A percentile compares a stretch with the other conserved stretches of the same genome.
These are phyloP conservation scores for Exutisphaerella laricina DNA, from an alignment of 2,329 filamentous ascomycete species.

Conservation along the genomic window DNA sequence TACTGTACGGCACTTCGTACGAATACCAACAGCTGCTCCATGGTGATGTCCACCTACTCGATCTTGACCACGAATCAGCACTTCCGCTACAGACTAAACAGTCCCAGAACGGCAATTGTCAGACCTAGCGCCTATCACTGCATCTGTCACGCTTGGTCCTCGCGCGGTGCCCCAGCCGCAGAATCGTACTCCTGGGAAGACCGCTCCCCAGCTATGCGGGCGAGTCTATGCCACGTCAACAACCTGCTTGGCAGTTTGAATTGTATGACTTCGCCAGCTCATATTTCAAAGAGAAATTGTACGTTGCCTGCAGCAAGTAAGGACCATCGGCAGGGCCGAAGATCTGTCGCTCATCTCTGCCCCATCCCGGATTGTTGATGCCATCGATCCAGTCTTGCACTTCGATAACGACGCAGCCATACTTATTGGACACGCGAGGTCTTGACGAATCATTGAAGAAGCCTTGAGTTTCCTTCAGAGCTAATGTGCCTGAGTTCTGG, in stretches of 20 bases:
- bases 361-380: constrained; percentile 91
- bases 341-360: constrained; percentile 50
- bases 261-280: constrained; percentile 3
- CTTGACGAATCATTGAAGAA: constrained; percentile 50
- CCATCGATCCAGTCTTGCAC: constrained; percentile 90
- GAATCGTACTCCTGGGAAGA: too few species aligned
- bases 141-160: too few species aligned
- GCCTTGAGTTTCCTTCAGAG: constrained; percentile 67
- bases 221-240: neutral
- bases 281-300: constrained; percentile 35
- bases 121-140: too few species aligned
- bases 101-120: too few species aligned
- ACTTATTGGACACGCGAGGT: constrained; percentile 61
- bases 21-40: too few species aligned
- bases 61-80: too few species aligned
- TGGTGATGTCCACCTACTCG: too few species aligned
- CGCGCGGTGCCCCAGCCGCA: too few species aligned
- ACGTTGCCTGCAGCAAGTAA: constrained; percentile 42
- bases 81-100: too few species aligned
- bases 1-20: too few species aligned
- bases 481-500: constrained; percentile 44
- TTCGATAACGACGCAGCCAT: constrained; percentile 84
- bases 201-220: too few species aligned
- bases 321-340: constrained; percentile 41
- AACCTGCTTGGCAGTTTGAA: too few species aligned